Conservation (phyloP, 495 filamentous ascomycete genomes). For the Podospora didyma region DNA sequence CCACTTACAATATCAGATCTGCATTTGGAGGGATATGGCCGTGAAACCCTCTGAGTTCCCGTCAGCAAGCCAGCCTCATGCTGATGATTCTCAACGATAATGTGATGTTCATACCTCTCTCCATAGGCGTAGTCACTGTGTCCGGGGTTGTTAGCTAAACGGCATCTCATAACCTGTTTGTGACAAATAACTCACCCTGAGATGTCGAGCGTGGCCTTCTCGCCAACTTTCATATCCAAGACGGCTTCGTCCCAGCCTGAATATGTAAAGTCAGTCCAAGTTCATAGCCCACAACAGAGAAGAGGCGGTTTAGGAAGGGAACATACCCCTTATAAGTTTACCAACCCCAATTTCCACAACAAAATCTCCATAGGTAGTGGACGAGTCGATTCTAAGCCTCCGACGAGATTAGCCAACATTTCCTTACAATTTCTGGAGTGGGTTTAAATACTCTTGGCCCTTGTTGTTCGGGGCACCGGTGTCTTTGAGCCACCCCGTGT, state of each 20-base stretch:
- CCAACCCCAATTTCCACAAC: constrained; percentile 66
- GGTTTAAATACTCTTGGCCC: constrained; percentile 41
- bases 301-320: background rate
- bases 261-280: constrained; percentile 9
- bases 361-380: constrained; percentile 61
- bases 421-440: background rate
- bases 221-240: constrained; percentile 70
- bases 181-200: constrained; percentile 53
- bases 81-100: too few species aligned
- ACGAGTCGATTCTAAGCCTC: constrained; percentile 70
- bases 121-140: constrained; percentile 79
- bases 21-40: constrained; percentile 55
- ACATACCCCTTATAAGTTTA: constrained; percentile 70
- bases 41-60: constrained; percentile 54
- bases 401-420: background rate
- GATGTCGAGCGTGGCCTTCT: constrained; percentile 76
- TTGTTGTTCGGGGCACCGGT: constrained; percentile 44
- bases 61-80: too few species aligned
- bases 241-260: constrained; percentile 88
- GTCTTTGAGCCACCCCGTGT: constrained; percentile 79
- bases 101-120: constrained; percentile 49
- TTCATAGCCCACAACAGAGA: background rate
- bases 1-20: constrained; percentile 54
- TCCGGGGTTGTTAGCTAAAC: background rate
- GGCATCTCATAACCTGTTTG: background rate